Evolutionary conservation across 2,329 filamentous ascomycete species (phyloP).

Genomic region (Verticillium alfalfae): DNA sequence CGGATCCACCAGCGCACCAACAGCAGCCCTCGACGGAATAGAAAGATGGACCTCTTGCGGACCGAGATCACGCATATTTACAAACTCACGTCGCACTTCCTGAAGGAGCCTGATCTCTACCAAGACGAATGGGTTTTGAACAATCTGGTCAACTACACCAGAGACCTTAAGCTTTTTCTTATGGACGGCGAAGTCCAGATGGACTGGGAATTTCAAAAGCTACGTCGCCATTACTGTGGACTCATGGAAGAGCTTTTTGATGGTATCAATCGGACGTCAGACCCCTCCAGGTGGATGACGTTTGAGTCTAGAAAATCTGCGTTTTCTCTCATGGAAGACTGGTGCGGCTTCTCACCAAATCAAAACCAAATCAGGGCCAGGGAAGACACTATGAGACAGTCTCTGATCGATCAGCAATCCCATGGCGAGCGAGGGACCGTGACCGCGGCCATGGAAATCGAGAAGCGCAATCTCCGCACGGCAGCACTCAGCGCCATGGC

Average conservation of each 20-base stretch:
- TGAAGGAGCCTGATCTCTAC: conserved; percentile 72
- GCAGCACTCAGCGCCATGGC: conserved; percentile 95
- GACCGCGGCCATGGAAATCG: conserved; percentile 91
- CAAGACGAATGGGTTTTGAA: conserved; percentile 86
- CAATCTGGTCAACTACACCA: conserved; percentile 84
- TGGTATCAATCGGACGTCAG: conserved; percentile 77
- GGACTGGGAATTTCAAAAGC: conserved; percentile 88
- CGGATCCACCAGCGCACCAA: conserved; percentile 81
- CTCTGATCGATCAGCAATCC: conserved; percentile 74
- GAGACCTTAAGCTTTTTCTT: conserved; percentile 87
- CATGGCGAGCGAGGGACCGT: conserved; percentile 70
- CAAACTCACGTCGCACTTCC: conserved; percentile 84
- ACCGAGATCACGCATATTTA: conserved; percentile 97
- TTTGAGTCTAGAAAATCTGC: conserved; percentile 95
- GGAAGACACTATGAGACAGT: conserved; percentile 83
- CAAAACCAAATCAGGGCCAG: conserved; percentile 74
- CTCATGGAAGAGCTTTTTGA: conserved; percentile 90
- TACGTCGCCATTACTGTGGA: conserved; percentile 90
- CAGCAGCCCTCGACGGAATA: conserved; percentile 75
- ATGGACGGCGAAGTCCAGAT: conserved; percentile 93
- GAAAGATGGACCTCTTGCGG: conserved; percentile 77
- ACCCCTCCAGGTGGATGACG: conserved; percentile 90
- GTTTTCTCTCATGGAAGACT: conserved; percentile 96
- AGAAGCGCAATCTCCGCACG: conserved; percentile 86
- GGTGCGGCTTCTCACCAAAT: conserved; percentile 96